These are phyloP conservation scores for Pseudogymnoascus sp. DNA, from an alignment of 2,329 filamentous ascomycete species.

Conservation along the genomic window DNA sequence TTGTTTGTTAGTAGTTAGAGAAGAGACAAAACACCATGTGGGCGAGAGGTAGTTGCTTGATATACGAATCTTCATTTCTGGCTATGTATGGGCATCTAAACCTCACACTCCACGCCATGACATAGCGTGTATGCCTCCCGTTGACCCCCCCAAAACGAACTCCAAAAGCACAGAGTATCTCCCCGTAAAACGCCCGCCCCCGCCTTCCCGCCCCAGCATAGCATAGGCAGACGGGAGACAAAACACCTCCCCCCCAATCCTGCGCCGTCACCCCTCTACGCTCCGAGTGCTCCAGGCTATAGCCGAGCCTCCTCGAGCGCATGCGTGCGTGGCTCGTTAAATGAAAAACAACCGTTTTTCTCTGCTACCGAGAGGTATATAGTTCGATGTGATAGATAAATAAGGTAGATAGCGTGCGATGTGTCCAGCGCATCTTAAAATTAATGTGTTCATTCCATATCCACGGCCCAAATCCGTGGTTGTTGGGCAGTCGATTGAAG, in stretches of 20 bases:
- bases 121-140: neutral
- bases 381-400: neutral
- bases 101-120: neutral
- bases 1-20: neutral
- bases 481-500: neutral
- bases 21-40: neutral
- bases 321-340: constrained; percentile 1
- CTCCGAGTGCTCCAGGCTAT: neutral
- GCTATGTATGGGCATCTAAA: neutral
- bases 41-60: neutral
- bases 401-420: neutral
- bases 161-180: neutral
- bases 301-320: neutral
- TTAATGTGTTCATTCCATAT: neutral
- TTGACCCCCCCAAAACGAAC: neutral
- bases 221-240: neutral
- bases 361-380: neutral
- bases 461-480: neutral
- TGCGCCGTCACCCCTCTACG: neutral
- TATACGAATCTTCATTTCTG: neutral
- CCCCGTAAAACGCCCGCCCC: neutral
- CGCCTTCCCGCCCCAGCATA: neutral
- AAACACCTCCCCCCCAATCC: neutral
- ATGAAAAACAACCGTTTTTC: neutral
- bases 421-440: constrained; percentile 2